Evolutionary conservation across 345 rosid species (phyloP).

Genomic region (Microcos paniculata): DNA sequence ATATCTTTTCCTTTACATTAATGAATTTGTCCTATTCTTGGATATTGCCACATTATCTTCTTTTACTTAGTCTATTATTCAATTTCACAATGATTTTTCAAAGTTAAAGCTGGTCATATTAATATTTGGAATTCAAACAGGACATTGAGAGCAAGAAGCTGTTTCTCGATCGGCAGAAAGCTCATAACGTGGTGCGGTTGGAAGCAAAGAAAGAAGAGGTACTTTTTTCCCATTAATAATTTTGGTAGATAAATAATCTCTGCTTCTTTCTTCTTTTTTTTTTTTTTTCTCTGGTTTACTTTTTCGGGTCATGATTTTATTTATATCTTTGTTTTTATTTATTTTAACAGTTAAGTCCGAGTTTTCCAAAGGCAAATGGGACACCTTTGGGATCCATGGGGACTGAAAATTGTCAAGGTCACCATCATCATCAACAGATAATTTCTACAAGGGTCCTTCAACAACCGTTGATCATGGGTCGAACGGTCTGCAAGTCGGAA

Average conservation of each 20-base stretch:
- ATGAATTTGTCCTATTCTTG: conserved; percentile 16
- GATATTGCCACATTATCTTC: conserved; percentile 7
- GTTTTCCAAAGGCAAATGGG: too few species aligned
- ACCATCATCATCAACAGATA: neutral
- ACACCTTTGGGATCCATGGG: neutral
- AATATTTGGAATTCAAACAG: conserved; percentile 24
- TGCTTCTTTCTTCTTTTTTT: neutral
- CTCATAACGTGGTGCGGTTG: conserved; percentile 21
- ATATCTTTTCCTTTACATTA: neutral
- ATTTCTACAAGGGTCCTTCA: neutral
- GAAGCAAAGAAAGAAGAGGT: conserved; percentile 31
- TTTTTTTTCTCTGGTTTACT: neutral
- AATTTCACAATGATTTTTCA: neutral
- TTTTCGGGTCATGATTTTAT: neutral
- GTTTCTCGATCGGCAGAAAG: conserved; percentile 10
- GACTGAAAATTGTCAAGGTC: neutral
- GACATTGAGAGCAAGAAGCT: conserved; percentile 18
- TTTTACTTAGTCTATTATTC: neutral
- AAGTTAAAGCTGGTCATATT: neutral
- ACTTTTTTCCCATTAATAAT: neutral
- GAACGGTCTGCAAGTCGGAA: neutral
- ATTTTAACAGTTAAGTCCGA: neutral
- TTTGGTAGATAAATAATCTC: neutral
- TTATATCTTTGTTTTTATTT: neutral
- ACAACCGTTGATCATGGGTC: conserved; percentile 6